These are phyloP conservation scores for Fusarium sp. DNA, from an alignment of 2,329 filamentous ascomycete species.

Conservation along the genomic window DNA sequence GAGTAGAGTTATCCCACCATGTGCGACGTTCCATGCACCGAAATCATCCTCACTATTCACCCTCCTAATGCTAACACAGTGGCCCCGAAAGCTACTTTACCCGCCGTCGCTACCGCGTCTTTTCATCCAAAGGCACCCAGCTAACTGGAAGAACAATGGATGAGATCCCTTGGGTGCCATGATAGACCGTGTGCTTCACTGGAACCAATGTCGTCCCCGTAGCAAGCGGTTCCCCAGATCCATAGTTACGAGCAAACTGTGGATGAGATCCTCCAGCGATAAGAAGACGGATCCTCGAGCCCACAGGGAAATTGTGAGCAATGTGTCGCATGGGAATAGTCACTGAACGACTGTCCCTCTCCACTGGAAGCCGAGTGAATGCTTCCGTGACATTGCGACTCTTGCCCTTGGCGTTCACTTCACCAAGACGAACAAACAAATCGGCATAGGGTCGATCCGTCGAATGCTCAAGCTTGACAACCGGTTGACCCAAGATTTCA, in stretches of 20 bases:
- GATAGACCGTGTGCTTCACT: neutral
- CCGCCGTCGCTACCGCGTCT: neutral
- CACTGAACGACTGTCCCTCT: neutral
- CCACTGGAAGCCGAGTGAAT: neutral
- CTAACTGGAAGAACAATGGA: neutral
- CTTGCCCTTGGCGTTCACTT: neutral
- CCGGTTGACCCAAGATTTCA: neutral
- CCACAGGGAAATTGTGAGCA: neutral
- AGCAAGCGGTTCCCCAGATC: neutral
- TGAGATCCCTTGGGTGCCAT: neutral
- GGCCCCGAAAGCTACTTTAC: neutral
- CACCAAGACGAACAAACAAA: neutral
- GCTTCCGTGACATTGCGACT: neutral
- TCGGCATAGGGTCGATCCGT: neutral
- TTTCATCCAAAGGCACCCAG: neutral
- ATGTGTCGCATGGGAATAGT: neutral
- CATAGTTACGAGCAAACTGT: neutral
- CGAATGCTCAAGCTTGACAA: neutral
- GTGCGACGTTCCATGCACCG: neutral
- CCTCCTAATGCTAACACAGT: too few species aligned
- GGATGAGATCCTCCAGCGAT: neutral
- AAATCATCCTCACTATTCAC: neutral
- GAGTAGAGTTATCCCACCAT: neutral
- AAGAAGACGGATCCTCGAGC: neutral
- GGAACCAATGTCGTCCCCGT: neutral